phyloP scores from a whole-genome alignment of 1,284 basidiomycete genomes.

The Retiboletus flavoniger region DNA sequence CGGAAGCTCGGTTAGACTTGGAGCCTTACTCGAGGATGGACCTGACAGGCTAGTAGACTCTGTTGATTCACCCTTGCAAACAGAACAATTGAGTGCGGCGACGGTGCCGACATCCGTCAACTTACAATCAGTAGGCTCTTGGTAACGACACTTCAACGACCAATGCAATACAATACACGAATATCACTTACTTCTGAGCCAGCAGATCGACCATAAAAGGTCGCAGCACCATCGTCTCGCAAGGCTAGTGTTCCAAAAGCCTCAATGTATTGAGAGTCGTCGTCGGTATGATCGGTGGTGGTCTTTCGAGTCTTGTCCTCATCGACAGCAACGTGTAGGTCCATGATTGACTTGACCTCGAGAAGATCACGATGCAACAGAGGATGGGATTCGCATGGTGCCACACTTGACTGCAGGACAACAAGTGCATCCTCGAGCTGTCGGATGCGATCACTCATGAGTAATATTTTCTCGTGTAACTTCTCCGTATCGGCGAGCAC shows the following conservation, averaged over 20 bases:
- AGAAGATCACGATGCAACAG: constrained; percentile 61
- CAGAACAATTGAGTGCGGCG: neutral
- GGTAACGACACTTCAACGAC: neutral
- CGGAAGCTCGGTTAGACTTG: constrained; percentile 23
- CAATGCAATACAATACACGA: neutral
- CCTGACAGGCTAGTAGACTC: neutral
- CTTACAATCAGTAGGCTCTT: constrained; percentile 56
- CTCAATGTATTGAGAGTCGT: constrained; percentile 52
- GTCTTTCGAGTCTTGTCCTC: constrained; percentile 30
- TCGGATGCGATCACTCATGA: constrained; percentile 74
- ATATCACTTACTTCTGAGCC: constrained; percentile 53
- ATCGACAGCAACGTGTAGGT: constrained; percentile 54
- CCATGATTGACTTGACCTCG: constrained; percentile 67
- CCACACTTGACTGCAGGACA: constrained; percentile 51
- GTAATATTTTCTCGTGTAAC: constrained; percentile 67
- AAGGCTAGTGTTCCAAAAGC: constrained; percentile 64
- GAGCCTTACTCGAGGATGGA: neutral
- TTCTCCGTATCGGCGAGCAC: constrained; percentile 77
- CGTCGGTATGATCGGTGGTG: constrained; percentile 36
- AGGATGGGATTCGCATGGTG: constrained; percentile 54
- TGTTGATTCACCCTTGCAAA: constrained; percentile 26
- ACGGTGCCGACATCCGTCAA: constrained; percentile 2
- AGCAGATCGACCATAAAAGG: constrained; percentile 64
- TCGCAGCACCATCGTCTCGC: constrained; percentile 60
- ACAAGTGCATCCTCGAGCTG: constrained; percentile 74